phyloP scores from a whole-genome alignment of 2,329 filamentous ascomycete genomes.

The Apiospora hydei region DNA sequence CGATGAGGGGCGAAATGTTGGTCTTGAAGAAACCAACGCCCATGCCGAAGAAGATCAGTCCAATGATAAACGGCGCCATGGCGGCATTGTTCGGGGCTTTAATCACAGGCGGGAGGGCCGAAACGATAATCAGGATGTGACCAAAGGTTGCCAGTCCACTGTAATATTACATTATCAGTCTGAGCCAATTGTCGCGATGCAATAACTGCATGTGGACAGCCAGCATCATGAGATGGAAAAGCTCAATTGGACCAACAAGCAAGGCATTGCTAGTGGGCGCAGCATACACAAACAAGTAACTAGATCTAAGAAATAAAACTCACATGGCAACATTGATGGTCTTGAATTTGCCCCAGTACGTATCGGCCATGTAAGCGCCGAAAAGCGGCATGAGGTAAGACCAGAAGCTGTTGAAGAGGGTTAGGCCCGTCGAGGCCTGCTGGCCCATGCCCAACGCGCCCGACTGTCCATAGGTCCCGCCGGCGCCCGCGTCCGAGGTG shows the following conservation, averaged over 20 bases:
- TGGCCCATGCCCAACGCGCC: conserved; percentile 61
- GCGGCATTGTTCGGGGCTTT: conserved; percentile 54
- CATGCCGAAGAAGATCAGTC: conserved; percentile 67
- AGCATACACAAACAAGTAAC: not conserved
- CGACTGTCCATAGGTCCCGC: conserved; percentile 47
- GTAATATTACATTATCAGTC: not conserved
- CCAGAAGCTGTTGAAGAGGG: conserved; percentile 43
- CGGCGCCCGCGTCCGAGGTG: conserved; percentile 62
- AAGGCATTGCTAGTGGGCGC: not conserved
- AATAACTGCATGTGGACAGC: not conserved
- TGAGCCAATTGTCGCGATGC: not conserved
- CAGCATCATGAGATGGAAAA: not conserved
- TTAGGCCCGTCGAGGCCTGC: conserved; percentile 37
- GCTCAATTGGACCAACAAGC: not conserved
- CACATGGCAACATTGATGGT: conserved; percentile 66
- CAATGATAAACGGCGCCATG: conserved; percentile 62
- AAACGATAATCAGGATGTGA: conserved; percentile 65
- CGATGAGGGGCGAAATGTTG: conserved; percentile 70
- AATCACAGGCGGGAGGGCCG: conserved; percentile 64
- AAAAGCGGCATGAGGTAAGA: conserved; percentile 41
- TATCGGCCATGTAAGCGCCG: conserved; percentile 62
- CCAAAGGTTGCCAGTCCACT: conserved; percentile 59
- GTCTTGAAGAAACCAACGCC: conserved; percentile 73
- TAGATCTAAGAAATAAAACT: conserved; percentile 37
- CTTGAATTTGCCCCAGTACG: conserved; percentile 67